Conservation (phyloP, 176 grass and related monocot genomes). For the Calamus simplicifolius region DNA sequence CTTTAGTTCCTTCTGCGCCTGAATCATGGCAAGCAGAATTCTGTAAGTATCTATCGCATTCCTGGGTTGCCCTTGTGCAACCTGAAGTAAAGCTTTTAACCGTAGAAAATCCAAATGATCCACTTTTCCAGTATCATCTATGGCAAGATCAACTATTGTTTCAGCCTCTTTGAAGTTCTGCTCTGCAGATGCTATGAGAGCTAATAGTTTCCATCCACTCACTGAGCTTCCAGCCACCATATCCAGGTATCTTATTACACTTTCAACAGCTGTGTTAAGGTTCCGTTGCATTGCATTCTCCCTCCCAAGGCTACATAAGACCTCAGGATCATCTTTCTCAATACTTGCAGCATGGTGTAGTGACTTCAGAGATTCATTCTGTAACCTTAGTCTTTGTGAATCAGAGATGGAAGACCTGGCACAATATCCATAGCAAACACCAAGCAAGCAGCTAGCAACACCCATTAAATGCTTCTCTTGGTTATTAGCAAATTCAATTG, state of each 20-base stretch:
- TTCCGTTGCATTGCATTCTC: constrained; percentile 86
- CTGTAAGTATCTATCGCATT: constrained; percentile 72
- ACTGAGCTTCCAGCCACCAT: constrained; percentile 71
- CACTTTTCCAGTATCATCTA: constrained; percentile 62
- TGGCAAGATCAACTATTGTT: constrained; percentile 71
- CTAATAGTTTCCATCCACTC: constrained; percentile 74
- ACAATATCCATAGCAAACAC: constrained; percentile 67
- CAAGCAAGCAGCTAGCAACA: constrained; percentile 69
- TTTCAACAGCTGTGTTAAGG: constrained; percentile 70
- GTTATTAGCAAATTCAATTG: constrained; percentile 50
- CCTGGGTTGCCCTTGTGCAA: constrained; percentile 54
- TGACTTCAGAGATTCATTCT: constrained; percentile 51
- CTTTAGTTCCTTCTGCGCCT: constrained; percentile 57
- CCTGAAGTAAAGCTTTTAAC: constrained; percentile 75
- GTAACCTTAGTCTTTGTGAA: constrained; percentile 53
- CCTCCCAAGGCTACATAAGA: constrained; percentile 72
- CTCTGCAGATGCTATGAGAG: constrained; percentile 68
- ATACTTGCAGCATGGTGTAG: constrained; percentile 43
- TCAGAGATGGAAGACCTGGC: constrained; percentile 62
- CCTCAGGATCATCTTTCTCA: constrained; percentile 62
- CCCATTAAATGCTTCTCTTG: constrained; percentile 54
- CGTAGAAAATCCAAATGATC: constrained; percentile 66
- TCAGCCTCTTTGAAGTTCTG: constrained; percentile 77
- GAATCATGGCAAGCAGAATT: constrained; percentile 69
- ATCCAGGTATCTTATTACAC: constrained; percentile 61